Base-by-base conservation (phyloP, 345 rosid genomes). In the Salix caprea region DNA sequence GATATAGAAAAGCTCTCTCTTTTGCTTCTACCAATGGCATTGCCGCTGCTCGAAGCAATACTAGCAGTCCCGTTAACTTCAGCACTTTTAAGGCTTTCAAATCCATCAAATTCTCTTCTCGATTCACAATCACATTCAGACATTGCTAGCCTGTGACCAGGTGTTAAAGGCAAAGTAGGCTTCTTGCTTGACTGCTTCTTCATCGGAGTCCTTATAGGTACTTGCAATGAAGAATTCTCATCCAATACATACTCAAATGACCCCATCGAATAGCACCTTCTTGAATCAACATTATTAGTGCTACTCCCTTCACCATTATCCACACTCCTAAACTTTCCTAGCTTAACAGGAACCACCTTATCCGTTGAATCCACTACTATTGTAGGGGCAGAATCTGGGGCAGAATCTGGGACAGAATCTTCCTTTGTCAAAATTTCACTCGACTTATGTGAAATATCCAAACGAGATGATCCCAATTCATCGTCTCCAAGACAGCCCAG, bases 211-310 rank as follows among this genome's bases (percentile, higher is more conserved):
- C 85, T 82, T 56, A 96, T 87, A 24, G 97, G 92, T 44, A 96
- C 99, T 81, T 87, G 88, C 88, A 96, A 84, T 52, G 80, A 74
- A 19, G 94, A 84, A 67, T 85, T 85, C 76, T 91, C 95, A 67
- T 94, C 97, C 97, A 94, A 87, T 30, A 94, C 91, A 73, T 96
- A 96, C 91, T 92, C 97, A 77, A 89, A 94, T n/a, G 97, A 92
- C 24, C 97, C 99, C 99, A 96, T 94, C 14, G 99, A 96, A 61
- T 87, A 91, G 77, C 99, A 96, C 74, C 98, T 92, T 76, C 99
- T 86, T 14, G 85, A 85, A 70, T 87, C 97, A 48, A 87, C 82
- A 74, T 78, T 90, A 26, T 77, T 83, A 52, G 68, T 81, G 76
- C 88, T 84, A 71, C 84, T 78, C 19, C 84, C 89, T 76, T 87